Percentiles rank a stretch among this genome's conserved stretches.
Conservation (phyloP, 148 eudicot genomes). For the Amaranthus palmeri region DNA sequence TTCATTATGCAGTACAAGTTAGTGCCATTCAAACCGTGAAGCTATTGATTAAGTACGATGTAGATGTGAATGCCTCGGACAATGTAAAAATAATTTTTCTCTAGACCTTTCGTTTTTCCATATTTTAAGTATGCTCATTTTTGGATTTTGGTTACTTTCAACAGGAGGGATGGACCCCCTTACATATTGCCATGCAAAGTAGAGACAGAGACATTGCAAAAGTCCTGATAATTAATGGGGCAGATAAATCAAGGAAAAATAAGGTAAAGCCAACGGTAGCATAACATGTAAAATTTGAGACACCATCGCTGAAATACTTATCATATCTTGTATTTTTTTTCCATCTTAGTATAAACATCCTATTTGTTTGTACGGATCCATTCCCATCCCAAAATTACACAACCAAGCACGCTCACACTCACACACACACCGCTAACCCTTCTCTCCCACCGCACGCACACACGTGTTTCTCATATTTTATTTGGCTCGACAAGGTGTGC, state of each 20-base stretch:
- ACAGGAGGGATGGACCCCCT: slow-evolving; percentile 96
- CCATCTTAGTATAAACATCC: too few species aligned
- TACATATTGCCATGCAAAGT: slow-evolving; percentile 87
- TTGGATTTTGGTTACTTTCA: slow-evolving; percentile 6
- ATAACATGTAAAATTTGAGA: not conserved
- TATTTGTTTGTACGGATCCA: not conserved
- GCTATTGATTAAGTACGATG: slow-evolving; percentile 70
- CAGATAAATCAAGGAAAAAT: slow-evolving; percentile 68
- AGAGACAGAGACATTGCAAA: slow-evolving; percentile 84
- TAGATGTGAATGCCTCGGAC: slow-evolving; percentile 68
- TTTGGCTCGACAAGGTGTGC: not conserved
- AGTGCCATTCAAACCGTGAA: slow-evolving; percentile 94
- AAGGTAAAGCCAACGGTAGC: slow-evolving; percentile 40
- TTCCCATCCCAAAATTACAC: not conserved
- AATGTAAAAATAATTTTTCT: slow-evolving; percentile 46
- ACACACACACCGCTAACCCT: too few species aligned
- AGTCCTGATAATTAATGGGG: slow-evolving; percentile 73
- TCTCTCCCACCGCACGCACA: too few species aligned
- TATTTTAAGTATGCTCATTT: slow-evolving; percentile 1
- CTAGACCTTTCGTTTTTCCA: not conserved
- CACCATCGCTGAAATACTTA: not conserved
- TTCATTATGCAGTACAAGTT: slow-evolving; percentile 96
- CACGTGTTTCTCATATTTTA: not conserved
- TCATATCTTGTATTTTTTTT: not conserved
- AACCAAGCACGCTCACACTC: too few species aligned